Percentiles rank a stretch among this genome's conserved stretches.
These are phyloP conservation scores for Leucogyrophana mollusca DNA, from an alignment of 768 basidiomycete species.

Conservation along the genomic window DNA sequence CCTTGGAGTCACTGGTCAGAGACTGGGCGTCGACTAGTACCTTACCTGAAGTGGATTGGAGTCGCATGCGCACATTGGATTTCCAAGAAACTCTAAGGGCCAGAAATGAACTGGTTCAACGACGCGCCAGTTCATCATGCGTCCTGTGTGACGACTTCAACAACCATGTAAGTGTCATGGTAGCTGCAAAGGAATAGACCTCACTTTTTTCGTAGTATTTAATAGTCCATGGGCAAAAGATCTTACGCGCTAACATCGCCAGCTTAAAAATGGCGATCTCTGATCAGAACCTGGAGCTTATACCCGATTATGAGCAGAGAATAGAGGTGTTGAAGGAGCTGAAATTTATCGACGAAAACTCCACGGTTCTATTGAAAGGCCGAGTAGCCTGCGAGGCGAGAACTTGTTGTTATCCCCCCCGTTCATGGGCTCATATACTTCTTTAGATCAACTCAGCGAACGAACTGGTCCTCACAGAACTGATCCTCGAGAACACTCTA, in stretches of 20 bases:
- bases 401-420: not conserved
- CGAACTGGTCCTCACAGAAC: constrained; percentile 93
- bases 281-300: constrained; percentile 93
- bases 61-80: constrained; percentile 76
- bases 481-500: constrained; percentile 94
- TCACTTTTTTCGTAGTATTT: constrained; percentile 55
- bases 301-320: constrained; percentile 96
- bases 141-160: constrained; percentile 64
- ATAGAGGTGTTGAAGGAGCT: constrained; percentile 88
- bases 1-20: constrained; percentile 47
- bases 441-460: constrained; percentile 97
- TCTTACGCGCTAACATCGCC: constrained; percentile 72
- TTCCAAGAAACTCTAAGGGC: constrained; percentile 81
- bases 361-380: constrained; percentile 93
- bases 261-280: constrained; percentile 83
- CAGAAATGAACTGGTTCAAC: constrained; percentile 49
- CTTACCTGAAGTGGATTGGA: constrained; percentile 85
- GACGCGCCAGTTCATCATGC: constrained; percentile 48
- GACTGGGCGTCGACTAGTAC: constrained; percentile 52
- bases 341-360: constrained; percentile 93
- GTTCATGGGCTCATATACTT: constrained; percentile 2
- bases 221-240: constrained; percentile 70
- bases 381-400: constrained; percentile 95
- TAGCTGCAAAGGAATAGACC: not conserved
- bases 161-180: constrained; percentile 61